Conservation (phyloP, 2,329 filamentous ascomycete species). For the Polychaeton citri region DNA sequence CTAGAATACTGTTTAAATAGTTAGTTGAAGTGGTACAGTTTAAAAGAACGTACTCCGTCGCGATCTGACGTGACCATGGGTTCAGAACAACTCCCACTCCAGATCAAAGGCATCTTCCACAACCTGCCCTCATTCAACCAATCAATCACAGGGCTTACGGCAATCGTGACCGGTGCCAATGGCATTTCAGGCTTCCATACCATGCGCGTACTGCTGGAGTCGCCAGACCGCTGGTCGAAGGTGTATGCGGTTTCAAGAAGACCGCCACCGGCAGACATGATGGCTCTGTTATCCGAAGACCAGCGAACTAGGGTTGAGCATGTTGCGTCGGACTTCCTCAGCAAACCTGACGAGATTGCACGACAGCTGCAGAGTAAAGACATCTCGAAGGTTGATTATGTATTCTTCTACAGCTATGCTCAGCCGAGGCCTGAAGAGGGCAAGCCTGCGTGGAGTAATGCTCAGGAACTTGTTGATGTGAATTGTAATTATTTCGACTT, state of each 20-base stretch:
- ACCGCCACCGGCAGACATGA: conserved; percentile 27
- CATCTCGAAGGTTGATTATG: conserved; percentile 26
- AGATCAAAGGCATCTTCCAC: conserved; percentile 33
- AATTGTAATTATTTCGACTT: conserved; percentile 38
- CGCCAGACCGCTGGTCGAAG: conserved; percentile 37
- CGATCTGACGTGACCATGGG: too few species aligned
- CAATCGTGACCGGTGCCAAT: conserved; percentile 41
- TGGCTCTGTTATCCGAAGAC: conserved; percentile 22
- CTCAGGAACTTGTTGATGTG: conserved; percentile 35
- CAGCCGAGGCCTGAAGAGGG: conserved; percentile 35
- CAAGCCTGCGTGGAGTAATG: conserved; percentile 34
- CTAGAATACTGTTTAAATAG: too few species aligned
- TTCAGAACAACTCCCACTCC: conserved; percentile 12
- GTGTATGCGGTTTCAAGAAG: conserved; percentile 37
- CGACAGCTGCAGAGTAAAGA: conserved; percentile 19
- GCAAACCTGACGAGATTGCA: conserved; percentile 24
- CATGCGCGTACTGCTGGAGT: conserved; percentile 34
- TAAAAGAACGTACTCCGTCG: too few species aligned
- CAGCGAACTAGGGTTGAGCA: conserved; percentile 15
- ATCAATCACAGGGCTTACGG: conserved; percentile 31
- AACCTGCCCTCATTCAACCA: conserved; percentile 35
- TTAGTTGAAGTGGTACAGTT: too few species aligned
- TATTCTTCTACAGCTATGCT: conserved; percentile 45
- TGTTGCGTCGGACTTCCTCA: conserved; percentile 24
- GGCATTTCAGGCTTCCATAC: conserved; percentile 41